These are phyloP conservation scores for Russula vinacea DNA, from an alignment of 768 basidiomycete genomes.

Conservation along the genomic window DNA sequence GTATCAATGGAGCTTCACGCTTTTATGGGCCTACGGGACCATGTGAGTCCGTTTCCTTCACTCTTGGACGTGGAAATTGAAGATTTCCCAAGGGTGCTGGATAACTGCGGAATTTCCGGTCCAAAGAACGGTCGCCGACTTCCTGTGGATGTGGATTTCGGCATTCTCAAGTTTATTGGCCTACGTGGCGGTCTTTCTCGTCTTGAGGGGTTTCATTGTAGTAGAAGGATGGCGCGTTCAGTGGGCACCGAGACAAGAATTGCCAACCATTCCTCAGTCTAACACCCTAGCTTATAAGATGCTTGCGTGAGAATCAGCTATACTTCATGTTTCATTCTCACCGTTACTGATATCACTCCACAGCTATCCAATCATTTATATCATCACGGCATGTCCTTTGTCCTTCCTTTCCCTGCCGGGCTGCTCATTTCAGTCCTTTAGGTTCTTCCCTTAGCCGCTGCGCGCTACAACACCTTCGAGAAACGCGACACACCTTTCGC, in stretches of 20 bases:
- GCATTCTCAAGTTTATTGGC: slow-evolving; percentile 43
- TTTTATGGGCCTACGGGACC: slow-evolving; percentile 45
- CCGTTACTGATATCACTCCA: slow-evolving; percentile 10
- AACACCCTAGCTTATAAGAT: slow-evolving; percentile 43
- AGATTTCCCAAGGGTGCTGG: slow-evolving; percentile 49
- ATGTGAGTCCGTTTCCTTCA: slow-evolving; percentile 35
- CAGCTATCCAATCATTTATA: slow-evolving; percentile 49
- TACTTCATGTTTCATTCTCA: background rate
- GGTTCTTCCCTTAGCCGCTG: slow-evolving; percentile 43
- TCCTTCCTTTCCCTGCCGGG: background rate
- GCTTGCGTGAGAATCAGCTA: slow-evolving; percentile 43
- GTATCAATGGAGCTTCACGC: slow-evolving; percentile 35
- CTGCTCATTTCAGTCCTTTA: slow-evolving; percentile 8
- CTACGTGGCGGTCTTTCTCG: slow-evolving; percentile 46
- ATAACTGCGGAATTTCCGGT: slow-evolving; percentile 38
- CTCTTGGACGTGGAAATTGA: background rate
- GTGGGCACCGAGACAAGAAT: slow-evolving; percentile 25
- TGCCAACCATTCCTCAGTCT: slow-evolving; percentile 8
- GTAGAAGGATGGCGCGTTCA: slow-evolving; percentile 37
- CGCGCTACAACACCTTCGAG: slow-evolving; percentile 42
- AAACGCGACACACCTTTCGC: slow-evolving; percentile 36
- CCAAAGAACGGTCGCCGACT: slow-evolving; percentile 48
- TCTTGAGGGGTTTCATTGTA: slow-evolving; percentile 40
- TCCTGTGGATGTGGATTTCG: slow-evolving; percentile 52
- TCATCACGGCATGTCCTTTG: slow-evolving; percentile 35